Conservation (phyloP, 495 filamentous ascomycete genomes). For the Neurospora sp. region DNA sequence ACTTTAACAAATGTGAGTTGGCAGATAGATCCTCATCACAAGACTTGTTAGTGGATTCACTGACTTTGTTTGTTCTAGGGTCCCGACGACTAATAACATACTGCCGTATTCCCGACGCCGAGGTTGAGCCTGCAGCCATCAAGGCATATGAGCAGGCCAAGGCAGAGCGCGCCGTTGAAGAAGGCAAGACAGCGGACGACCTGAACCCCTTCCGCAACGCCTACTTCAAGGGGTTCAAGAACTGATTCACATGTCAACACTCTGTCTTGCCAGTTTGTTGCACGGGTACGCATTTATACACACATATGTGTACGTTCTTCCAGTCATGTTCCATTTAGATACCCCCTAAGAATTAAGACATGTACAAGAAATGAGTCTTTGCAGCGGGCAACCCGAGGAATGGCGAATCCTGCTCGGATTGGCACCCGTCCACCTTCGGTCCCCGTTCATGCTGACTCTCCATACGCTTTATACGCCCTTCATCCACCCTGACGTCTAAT, state of each 20-base stretch:
- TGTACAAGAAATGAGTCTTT: constrained; percentile 12
- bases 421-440: neutral
- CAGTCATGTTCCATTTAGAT: constrained; percentile 11
- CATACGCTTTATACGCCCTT: constrained; percentile 1
- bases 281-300: neutral
- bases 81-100: constrained; percentile 82
- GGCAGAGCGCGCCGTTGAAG: constrained; percentile 11
- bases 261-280: neutral
- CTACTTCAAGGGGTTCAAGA: constrained; percentile 40
- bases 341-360: constrained; percentile 12
- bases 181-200: constrained; percentile 53
- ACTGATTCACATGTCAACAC: neutral
- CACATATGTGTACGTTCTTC: neutral
- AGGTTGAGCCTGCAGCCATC: constrained; percentile 32
- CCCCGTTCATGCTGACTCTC: neutral
- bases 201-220: constrained; percentile 70
- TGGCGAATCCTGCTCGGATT: neutral
- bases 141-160: constrained; percentile 27
- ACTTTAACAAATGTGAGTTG: constrained; percentile 71
- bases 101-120: constrained; percentile 52
- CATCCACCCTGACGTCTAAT: neutral
- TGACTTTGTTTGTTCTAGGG: constrained; percentile 42
- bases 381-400: neutral
- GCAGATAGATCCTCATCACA: neutral
- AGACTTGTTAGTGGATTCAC: neutral